Evolutionary conservation across 768 basidiomycete species (phyloP).

Genomic region (Tulasnella sp.): DNA sequence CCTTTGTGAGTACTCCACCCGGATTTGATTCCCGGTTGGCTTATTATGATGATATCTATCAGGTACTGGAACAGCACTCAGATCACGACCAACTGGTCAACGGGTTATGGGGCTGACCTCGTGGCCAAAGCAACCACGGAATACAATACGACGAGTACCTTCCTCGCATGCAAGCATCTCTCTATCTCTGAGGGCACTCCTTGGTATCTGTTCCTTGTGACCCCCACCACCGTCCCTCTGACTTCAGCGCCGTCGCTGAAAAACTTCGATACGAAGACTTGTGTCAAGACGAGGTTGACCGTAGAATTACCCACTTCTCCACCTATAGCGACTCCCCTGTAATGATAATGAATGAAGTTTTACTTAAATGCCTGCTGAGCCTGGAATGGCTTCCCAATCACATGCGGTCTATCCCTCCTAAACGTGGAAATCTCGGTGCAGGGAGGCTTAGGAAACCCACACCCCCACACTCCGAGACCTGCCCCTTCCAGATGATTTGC

Average conservation of each 20-base stretch:
- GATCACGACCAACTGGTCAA: neutral
- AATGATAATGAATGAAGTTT: too few species aligned
- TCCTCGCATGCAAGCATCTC: neutral
- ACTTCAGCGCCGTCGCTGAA: neutral
- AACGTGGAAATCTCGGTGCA: neutral
- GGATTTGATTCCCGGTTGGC: neutral
- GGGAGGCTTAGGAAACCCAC: neutral
- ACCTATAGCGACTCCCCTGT: too few species aligned
- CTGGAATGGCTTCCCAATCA: neutral
- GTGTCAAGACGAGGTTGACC: neutral
- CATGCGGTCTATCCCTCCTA: neutral
- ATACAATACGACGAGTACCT: neutral
- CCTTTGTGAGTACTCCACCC: neutral
- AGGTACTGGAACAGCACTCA: neutral
- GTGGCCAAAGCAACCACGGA: neutral
- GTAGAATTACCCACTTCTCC: neutral
- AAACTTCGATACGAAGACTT: neutral
- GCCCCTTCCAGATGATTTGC: neutral
- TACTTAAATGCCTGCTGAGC: too few species aligned
- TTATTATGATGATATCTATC: neutral
- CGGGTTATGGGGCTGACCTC: neutral
- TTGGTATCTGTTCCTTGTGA: neutral
- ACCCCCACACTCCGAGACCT: neutral
- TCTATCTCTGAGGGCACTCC: neutral
- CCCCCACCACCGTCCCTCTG: neutral